Base-by-base conservation (phyloP, 352 stramenopile species). In the Phytopythium cucurbitacearum region DNA sequence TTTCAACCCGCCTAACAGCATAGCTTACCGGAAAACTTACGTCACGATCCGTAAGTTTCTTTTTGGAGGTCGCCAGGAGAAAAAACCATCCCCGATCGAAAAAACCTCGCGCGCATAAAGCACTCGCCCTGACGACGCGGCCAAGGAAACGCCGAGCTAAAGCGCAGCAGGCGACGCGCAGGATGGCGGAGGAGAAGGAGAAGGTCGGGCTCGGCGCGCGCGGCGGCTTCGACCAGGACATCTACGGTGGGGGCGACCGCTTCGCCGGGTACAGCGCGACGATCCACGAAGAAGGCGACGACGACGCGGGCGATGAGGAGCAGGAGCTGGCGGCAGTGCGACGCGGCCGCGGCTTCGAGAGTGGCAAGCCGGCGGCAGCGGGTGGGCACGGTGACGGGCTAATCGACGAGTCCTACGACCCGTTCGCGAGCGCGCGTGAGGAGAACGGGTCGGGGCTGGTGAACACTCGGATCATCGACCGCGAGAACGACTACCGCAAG, bases 401-500 rank as follows among this genome's bases (percentile, higher is more conserved):
- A 32, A 70, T 93, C 5, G 84, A 95, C 56, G 87, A 95, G n/a
- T 73, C 83, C 53, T 69, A 90, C 54, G 88, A 98, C 69, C 91
- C 92, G 28, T 97, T 98, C 63, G 78, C 75, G 3, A 66, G 73
- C n/a, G 73, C 85, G 45, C 73, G 86, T 40, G 82, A 92, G 50
- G 67, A 71, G 9, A 89, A 91, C n/a, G 95, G 92, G 10, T 95
- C 81, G 13, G 90, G 91, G 3, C 56, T 98, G 7, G 91, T 98
- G 38, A 98, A 98, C 66, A 98, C 93, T 37, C 73, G 87, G 56
- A 98, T 99, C 52, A 60, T 77, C 10, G 92, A 98, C 69, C 76
- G 95, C 21, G 95, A 99, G 69, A 96, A 93, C 51, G 85, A 96
- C 40, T 93, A 94, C 66, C 72, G 79, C 44, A 95, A 94, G 71